These are phyloP conservation scores for Termitomyces bulborhizus DNA, from an alignment of 768 basidiomycete genomes.

Conservation along the genomic window DNA sequence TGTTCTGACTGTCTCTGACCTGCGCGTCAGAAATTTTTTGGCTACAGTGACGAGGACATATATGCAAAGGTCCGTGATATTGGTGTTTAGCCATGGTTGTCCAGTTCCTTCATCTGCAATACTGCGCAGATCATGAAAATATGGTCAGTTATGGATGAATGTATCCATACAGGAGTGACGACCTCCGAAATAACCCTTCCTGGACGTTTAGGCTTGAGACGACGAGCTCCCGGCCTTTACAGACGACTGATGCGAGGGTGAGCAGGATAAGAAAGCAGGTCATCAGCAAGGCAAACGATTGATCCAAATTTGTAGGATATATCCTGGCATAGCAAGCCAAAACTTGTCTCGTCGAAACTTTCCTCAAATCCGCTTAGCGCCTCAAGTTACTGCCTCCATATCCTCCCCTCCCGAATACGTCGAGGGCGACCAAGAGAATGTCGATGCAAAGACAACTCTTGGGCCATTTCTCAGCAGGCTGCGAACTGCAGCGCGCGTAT, in stretches of 20 bases:
- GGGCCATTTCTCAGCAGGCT: neutral
- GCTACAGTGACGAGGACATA: constrained; percentile 70
- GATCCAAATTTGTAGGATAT: constrained; percentile 29
- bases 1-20: neutral
- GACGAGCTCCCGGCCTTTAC: constrained; percentile 88
- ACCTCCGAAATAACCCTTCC: constrained; percentile 76
- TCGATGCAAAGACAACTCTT: constrained; percentile 6
- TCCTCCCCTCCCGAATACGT: constrained; percentile 15
- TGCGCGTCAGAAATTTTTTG: constrained; percentile 47
- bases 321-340: constrained; percentile 38
- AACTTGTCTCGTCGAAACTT: constrained; percentile 23
- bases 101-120: neutral
- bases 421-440: constrained; percentile 6
- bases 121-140: constrained; percentile 57
- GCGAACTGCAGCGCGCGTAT: constrained; percentile 19
- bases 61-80: constrained; percentile 50
- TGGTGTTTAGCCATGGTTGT: neutral
- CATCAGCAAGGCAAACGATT: neutral
- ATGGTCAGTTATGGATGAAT: constrained; percentile 91
- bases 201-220: constrained; percentile 71
- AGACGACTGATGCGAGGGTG: constrained; percentile 86
- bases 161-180: constrained; percentile 82
- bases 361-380: constrained; percentile 26
- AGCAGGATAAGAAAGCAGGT: constrained; percentile 6
- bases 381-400: constrained; percentile 16